Percentiles rank a stretch among this genome's conserved stretches.
These are phyloP conservation scores for Solanum chmielewskii DNA, from an alignment of 257 asterid species.

Conservation along the genomic window DNA sequence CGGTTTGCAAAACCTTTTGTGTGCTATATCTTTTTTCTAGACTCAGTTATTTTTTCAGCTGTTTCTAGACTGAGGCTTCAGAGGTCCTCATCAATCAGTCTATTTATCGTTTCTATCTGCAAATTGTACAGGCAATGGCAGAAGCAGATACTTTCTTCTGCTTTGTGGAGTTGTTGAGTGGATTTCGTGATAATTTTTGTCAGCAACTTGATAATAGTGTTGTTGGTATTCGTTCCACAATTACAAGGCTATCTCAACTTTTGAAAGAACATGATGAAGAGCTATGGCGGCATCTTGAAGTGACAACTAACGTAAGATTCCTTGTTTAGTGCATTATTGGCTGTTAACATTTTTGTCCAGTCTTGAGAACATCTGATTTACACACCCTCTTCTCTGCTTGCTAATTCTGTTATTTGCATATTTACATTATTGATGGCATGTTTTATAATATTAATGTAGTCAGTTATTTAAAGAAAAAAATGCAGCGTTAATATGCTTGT, in stretches of 20 bases:
- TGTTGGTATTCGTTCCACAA: slow-evolving; percentile 87
- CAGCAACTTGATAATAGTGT: slow-evolving; percentile 96
- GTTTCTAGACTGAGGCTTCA: background rate
- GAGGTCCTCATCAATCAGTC: background rate
- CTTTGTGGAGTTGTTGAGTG: slow-evolving; percentile 89
- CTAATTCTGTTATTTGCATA: background rate
- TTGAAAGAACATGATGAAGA: slow-evolving; percentile 94
- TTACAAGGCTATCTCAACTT: slow-evolving; percentile 69
- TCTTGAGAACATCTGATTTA: background rate
- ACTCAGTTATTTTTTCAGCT: background rate
- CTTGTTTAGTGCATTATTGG: background rate
- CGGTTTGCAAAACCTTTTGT: background rate
- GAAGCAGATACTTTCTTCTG: slow-evolving; percentile 96
- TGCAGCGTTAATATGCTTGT: background rate
- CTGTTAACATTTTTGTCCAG: background rate
- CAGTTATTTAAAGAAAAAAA: background rate
- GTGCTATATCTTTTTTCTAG: background rate
- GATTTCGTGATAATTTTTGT: slow-evolving; percentile 84
- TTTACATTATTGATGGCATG: background rate
- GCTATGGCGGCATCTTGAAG: slow-evolving; percentile 96
- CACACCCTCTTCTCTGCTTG: background rate
- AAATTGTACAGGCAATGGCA: slow-evolving; percentile 52
- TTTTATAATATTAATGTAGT: background rate
- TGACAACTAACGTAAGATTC: slow-evolving; percentile 61
- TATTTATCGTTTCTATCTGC: slow-evolving; percentile 12